Evolutionary conservation across 2,329 filamentous ascomycete species (phyloP), one percentile per base, ranked within the genome.

Genomic region (Clonostachys solani): DNA sequence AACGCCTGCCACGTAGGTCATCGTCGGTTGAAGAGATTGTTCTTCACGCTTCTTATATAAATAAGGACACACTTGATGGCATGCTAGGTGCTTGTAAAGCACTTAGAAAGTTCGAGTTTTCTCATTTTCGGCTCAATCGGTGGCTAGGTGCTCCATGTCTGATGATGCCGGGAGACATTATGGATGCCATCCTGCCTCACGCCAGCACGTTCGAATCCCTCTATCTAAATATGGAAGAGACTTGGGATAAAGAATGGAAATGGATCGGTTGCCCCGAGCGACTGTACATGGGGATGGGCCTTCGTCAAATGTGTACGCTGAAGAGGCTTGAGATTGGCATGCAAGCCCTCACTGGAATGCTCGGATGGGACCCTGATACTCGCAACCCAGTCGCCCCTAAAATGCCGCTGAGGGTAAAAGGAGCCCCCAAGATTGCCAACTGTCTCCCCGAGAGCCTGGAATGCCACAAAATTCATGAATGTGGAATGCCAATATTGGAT

Each of bases 401-500:
- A 12, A 38, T 38, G 36, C 36, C 36, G 12, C 18, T 43, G 3
- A 18, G 43, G 5, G 6, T 29, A 10, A 42, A 49, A 8, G 36
- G 37, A n/a, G 46, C 44, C 3, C 47, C 47, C 2, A 46, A 33
- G 18, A 17, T 47, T 15, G 12, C 43, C 7, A 35, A 51, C 3
- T 51, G 43, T 19, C 19, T 51, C 15, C 51, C 49, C 3, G 41
- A 43, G 17, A 47, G 44, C 16, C 34, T 53, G 17, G 49, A 49
- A 18, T 35, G 47, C 23, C 43, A 51, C 9, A 40, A 53, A 19
- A 48, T 53, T 10, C 9, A 29, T 29, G 23, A 29, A 8, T 29
- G 23, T 29, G 23, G 23, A 29, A 29, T 29, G 23, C 23, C 23
- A 10, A 29, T 29, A 29, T 10, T 29, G 23, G 23, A 29, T 29